These are phyloP conservation scores for Trichoderma hamatum DNA, from an alignment of 2,329 filamentous ascomycete genomes.

Conservation along the genomic window DNA sequence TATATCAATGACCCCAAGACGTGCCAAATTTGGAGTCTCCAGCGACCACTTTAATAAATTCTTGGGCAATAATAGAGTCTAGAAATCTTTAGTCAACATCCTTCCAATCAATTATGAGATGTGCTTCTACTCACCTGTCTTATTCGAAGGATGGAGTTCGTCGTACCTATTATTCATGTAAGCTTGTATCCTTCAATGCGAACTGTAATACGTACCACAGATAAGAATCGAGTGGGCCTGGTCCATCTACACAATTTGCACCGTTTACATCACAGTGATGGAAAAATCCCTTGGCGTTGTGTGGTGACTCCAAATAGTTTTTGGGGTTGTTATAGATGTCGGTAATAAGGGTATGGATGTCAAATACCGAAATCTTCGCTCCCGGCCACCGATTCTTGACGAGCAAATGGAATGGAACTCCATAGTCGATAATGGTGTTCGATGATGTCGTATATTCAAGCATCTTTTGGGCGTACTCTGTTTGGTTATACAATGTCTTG, in stretches of 20 bases:
- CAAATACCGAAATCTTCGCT: slow-evolving; percentile 66
- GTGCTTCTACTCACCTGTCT: not conserved
- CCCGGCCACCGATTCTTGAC: slow-evolving; percentile 55
- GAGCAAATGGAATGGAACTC: slow-evolving; percentile 49
- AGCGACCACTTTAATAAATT: slow-evolving; percentile 2
- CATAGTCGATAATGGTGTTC: slow-evolving; percentile 54
- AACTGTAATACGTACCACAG: not conserved
- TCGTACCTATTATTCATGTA: slow-evolving; percentile 62
- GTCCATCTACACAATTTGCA: not conserved
- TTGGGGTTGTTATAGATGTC: slow-evolving; percentile 66
- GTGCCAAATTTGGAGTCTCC: not conserved
- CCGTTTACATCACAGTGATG: slow-evolving; percentile 51
- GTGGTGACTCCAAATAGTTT: slow-evolving; percentile 64
- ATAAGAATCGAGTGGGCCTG: not conserved
- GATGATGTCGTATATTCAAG: slow-evolving; percentile 51
- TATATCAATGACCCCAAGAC: not conserved
- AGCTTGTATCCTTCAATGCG: not conserved
- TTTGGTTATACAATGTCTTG: slow-evolving; percentile 51
- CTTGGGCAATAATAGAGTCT: not conserved
- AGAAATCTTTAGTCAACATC: not conserved
- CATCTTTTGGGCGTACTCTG: slow-evolving; percentile 50
- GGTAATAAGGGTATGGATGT: slow-evolving; percentile 65
- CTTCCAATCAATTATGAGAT: not conserved
- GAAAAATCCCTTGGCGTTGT: slow-evolving; percentile 63
- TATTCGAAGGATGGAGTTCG: slow-evolving; percentile 38